These are phyloP conservation scores for Vachellia collinsii DNA, from an alignment of 306 rosid genomes.

Conservation along the genomic window DNA sequence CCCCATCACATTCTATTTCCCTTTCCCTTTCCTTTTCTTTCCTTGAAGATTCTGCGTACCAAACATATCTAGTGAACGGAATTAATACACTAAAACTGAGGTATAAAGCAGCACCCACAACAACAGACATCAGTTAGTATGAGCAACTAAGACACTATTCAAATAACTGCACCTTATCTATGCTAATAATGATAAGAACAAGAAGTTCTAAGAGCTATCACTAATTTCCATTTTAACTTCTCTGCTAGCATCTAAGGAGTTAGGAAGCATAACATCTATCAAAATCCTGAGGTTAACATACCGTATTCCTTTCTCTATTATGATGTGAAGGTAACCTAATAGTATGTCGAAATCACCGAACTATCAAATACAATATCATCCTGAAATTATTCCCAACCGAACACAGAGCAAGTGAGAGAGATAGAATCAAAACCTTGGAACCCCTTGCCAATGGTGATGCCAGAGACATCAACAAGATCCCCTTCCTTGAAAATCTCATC, in stretches of 20 bases:
- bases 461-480: constrained; percentile 87
- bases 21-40: not conserved
- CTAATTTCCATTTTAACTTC: not conserved
- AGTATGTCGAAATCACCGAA: not conserved
- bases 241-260: not conserved
- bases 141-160: constrained; percentile 1
- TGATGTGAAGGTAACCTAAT: not conserved
- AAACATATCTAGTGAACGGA: not conserved
- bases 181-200: not conserved
- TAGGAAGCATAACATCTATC: not conserved
- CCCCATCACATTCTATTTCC: not conserved
- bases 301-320: not conserved
- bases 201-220: not conserved
- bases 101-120: not conserved
- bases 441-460: constrained; percentile 94
- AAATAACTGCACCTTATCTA: not conserved
- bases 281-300: not conserved
- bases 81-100: not conserved
- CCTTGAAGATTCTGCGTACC: not conserved
- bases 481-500: constrained; percentile 83
- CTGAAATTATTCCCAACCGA: not conserved
- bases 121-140: not conserved
- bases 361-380: not conserved
- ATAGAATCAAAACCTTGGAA: constrained; percentile 65
- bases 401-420: not conserved